Conservation (phyloP, 2,329 filamentous ascomycete genomes). For the Ascomycota sp. region DNA sequence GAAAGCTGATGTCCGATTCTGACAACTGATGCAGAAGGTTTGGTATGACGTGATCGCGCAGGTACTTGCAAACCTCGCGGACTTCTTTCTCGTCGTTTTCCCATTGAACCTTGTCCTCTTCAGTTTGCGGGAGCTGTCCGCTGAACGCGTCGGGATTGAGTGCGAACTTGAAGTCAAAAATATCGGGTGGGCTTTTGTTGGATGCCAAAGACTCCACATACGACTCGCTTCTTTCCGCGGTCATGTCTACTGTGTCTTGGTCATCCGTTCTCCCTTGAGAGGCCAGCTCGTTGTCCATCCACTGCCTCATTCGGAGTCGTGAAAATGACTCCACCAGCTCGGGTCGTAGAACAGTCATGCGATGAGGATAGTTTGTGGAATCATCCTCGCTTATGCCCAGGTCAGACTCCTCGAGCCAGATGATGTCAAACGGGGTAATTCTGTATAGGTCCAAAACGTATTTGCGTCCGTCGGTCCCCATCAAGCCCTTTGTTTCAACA, state of each 20-base stretch:
- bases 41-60: conserved; percentile 63
- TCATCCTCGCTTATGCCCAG: conserved; percentile 21
- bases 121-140: conserved; percentile 73
- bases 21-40: conserved; percentile 69
- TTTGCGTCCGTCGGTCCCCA: conserved; percentile 89
- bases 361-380: conserved; percentile 58
- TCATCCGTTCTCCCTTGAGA: conserved; percentile 24
- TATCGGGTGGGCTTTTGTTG: conserved; percentile 47
- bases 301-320: conserved; percentile 72
- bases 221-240: conserved; percentile 14
- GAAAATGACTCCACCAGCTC: conserved; percentile 79
- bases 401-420: conserved; percentile 66
- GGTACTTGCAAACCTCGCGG: conserved; percentile 58
- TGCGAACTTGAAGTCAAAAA: conserved; percentile 69
- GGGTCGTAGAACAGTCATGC: conserved; percentile 82
- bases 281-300: conserved; percentile 60
- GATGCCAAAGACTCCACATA: conserved; percentile 15
- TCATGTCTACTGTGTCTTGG: conserved; percentile 13
- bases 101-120: conserved; percentile 72
- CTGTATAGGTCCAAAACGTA: conserved; percentile 96
- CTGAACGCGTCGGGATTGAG: conserved; percentile 94
- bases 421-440: conserved; percentile 75
- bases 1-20: conserved; percentile 87
- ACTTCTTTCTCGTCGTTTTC: conserved; percentile 75
- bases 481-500: conserved; percentile 92